A percentile compares a stretch with the other conserved stretches of the same genome.
These are phyloP conservation scores for Chytridium lagenaria DNA, from an alignment of 371 early-diverging fungal genomes.

Conservation along the genomic window DNA sequence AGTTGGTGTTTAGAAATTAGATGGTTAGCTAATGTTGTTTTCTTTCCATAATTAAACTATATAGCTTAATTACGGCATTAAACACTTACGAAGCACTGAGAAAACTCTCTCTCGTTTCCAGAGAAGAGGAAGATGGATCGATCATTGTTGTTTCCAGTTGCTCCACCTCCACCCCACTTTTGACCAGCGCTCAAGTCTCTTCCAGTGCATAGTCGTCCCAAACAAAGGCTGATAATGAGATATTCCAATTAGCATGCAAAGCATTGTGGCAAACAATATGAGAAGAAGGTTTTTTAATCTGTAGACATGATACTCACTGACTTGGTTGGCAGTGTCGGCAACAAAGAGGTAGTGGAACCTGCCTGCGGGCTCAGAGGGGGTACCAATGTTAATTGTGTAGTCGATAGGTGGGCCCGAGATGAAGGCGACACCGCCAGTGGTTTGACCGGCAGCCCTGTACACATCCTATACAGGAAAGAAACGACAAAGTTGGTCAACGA, in stretches of 20 bases:
- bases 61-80: no score
- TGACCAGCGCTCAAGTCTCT: background rate
- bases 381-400: background rate
- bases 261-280: background rate
- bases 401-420: background rate
- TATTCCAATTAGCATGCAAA: no score
- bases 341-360: background rate
- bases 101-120: background rate
- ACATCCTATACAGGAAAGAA: background rate
- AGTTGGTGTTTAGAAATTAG: background rate
- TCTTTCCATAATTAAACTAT: no score
- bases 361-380: background rate
- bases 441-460: background rate
- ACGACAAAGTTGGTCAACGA: no score
- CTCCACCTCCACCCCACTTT: background rate
- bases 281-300: background rate
- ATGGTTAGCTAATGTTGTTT: no score
- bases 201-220: background rate
- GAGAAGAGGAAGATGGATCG: background rate
- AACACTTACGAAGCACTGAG: slow-evolving; percentile 5
- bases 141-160: no score
- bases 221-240: background rate
- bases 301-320: background rate
- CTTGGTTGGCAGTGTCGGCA: background rate
- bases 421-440: background rate